Evolutionary conservation across 148 eudicot genomes (phyloP).

Genomic region (Rhododendron simsii): DNA sequence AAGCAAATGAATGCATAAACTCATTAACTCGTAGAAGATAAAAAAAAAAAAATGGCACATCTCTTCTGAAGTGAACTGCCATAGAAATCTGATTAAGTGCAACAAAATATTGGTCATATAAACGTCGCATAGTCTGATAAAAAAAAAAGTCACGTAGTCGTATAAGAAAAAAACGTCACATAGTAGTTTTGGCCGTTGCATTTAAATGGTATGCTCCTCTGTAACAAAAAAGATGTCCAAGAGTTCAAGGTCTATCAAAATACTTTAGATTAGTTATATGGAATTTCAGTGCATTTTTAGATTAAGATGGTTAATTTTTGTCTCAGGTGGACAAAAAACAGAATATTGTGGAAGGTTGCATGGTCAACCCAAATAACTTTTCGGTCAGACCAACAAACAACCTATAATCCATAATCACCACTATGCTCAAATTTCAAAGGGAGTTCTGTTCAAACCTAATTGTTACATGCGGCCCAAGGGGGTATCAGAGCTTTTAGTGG

Average conservation of each 20-base stretch:
- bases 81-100: neutral
- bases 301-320: neutral
- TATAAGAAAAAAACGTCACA: neutral
- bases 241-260: neutral
- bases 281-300: neutral
- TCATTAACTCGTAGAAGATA: neutral
- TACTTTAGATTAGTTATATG: neutral
- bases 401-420: neutral
- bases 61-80: neutral
- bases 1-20: slow-evolving; percentile 12
- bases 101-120: neutral
- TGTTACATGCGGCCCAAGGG: neutral
- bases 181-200: neutral
- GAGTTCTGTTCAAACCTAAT: neutral
- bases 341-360: neutral
- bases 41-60: neutral
- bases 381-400: neutral
- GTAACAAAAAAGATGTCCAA: neutral
- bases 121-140: neutral
- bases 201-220: neutral
- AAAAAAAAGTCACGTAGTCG: too few relatives aligned
- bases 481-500: neutral
- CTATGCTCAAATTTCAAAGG: neutral
- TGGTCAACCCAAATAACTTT: neutral
- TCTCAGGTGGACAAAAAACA: neutral